phyloP scores from a whole-genome alignment of 2,329 filamentous ascomycete genomes.

The Macrophomina pseudophaseolina region DNA sequence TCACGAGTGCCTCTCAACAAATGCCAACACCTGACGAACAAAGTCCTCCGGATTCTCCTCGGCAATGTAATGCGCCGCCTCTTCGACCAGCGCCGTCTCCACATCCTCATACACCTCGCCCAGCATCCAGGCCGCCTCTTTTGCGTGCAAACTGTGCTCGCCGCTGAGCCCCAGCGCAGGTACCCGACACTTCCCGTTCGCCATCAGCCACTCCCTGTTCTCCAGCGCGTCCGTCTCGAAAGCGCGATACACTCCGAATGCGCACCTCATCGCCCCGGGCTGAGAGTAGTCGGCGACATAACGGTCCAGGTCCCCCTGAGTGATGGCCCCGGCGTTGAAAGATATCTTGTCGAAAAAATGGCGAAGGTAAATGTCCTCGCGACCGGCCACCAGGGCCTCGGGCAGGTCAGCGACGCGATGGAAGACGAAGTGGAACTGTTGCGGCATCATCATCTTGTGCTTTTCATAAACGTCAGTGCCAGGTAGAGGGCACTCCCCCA shows the following conservation, averaged over 20 bases:
- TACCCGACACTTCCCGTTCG: slow-evolving; percentile 36
- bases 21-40: slow-evolving; percentile 31
- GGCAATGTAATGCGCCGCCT: slow-evolving; percentile 35
- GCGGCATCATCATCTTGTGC: slow-evolving; percentile 34
- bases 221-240: slow-evolving; percentile 42
- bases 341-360: slow-evolving; percentile 50
- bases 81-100: slow-evolving; percentile 32
- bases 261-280: slow-evolving; percentile 42
- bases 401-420: slow-evolving; percentile 48
- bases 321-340: slow-evolving; percentile 45
- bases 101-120: slow-evolving; percentile 31
- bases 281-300: slow-evolving; percentile 45
- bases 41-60: slow-evolving; percentile 35
- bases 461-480: slow-evolving; percentile 42
- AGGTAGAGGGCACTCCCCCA: slow-evolving; percentile 52
- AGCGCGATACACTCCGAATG: slow-evolving; percentile 39
- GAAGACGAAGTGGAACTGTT: slow-evolving; percentile 51
- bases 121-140: slow-evolving; percentile 33
- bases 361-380: slow-evolving; percentile 50
- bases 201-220: slow-evolving; percentile 32
- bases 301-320: slow-evolving; percentile 44
- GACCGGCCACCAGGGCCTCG: slow-evolving; percentile 46
- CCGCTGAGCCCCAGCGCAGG: slow-evolving; percentile 37
- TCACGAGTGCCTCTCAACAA: slow-evolving; percentile 30
- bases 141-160: slow-evolving; percentile 31